Evolutionary conservation across 441 rosid genomes (phyloP).

Genomic region (Syzygium malaccense): DNA sequence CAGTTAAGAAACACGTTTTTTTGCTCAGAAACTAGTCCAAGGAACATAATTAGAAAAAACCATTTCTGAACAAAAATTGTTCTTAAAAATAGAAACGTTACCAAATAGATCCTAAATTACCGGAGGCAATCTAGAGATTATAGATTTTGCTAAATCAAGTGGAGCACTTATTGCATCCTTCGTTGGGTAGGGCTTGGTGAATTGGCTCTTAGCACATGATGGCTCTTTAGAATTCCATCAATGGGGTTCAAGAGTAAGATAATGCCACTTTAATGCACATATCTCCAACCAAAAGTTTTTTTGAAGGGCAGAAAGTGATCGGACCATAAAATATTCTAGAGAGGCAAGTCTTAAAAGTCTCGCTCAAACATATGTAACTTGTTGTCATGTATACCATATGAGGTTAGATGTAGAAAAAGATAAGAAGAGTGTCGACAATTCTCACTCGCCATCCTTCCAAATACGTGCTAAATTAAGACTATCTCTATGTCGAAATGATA

Average conservation of each 20-base stretch:
- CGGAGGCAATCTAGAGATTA: background rate
- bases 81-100: too few relatives aligned
- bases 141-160: background rate
- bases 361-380: background rate
- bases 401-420: background rate
- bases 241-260: background rate
- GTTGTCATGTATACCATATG: rapidly evolving
- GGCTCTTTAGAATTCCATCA: background rate
- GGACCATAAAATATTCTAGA: background rate
- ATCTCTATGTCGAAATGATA: background rate
- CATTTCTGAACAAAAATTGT: too few relatives aligned
- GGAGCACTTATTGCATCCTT: background rate
- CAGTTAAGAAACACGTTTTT: too few relatives aligned
- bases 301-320: background rate
- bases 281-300: background rate
- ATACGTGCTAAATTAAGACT: background rate
- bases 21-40: too few relatives aligned
- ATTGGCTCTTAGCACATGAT: background rate
- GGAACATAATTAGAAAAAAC: too few relatives aligned
- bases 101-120: background rate
- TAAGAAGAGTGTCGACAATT: too few relatives aligned
- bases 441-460: background rate
- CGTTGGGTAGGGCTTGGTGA: background rate
- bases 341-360: background rate
- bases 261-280: background rate